Evolutionary conservation across 208 protist genomes (phyloP), one percentile per base, ranked within the genome.

Genomic region (Leishmania aethiopica): DNA sequence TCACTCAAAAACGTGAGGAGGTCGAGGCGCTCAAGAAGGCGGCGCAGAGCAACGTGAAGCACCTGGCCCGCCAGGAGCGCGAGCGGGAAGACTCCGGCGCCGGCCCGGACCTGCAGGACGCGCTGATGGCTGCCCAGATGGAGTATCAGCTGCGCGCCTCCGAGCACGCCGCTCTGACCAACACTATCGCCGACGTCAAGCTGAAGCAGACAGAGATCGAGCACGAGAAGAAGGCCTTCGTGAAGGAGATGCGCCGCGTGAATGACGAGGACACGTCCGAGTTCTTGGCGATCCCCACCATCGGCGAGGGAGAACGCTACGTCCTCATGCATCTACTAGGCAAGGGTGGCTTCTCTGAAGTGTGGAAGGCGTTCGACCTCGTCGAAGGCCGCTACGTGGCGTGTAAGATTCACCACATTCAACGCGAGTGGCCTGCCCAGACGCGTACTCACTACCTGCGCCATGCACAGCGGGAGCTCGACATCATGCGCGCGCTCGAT

Each of bases 391-490:
- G 84, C 51, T 91, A 96, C 66, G 98, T 99, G n/a, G 98, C 98
- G 6, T 99, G 96, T 84, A 99, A 99, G 88, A 97, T 99, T 35
- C 98, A 99, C 86, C 94, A 95, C 77, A 77, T 99, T 35, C 91
- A 96, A 75, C 74, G 83, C 13, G 88, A 93, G 49, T 99, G 98
- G 98, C 89, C 87, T 0, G 90, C 91, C 42, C 86, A 93, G 79
- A 94, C 95, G 82, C 97, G 97, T 74, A 78, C 82, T 37, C 95
- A 97, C 89, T 99, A 99, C 91, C 87, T 94, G 19, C 91, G 93
- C 47, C 98, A 99, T 74, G 96, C 96, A 8, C 84, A 96, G 75
- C 88, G 98, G 17, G 98, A 99, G 90, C 94, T 96, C 74, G 78
- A 96, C 32, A 99, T 99, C 69, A 98, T 99, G 85, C 89, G 91